These are phyloP conservation scores for Colletotrichum ledebouriae DNA, from an alignment of 2,329 filamentous ascomycete species.

Conservation along the genomic window DNA sequence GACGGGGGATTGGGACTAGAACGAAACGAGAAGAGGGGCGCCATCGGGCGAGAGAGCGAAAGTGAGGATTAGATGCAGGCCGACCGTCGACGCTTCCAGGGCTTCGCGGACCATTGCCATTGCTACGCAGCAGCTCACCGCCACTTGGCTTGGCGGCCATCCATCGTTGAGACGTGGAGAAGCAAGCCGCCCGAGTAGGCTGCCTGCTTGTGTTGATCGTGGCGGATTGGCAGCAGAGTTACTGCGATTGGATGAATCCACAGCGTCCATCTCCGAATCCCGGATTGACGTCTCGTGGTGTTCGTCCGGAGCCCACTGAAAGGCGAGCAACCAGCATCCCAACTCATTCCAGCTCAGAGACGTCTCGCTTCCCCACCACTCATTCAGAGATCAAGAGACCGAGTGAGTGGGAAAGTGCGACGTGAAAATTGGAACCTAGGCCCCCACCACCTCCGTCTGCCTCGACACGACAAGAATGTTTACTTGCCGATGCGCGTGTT, in stretches of 20 bases:
- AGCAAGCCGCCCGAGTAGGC: neutral
- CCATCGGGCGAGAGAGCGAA: neutral
- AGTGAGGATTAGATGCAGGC: slow-evolving; percentile 10
- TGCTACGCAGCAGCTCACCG: slow-evolving; percentile 36
- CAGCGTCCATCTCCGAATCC: slow-evolving; percentile 1
- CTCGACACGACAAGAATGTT: too few species aligned
- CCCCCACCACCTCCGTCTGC: neutral
- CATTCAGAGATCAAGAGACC: slow-evolving; percentile 1
- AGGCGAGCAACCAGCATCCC: slow-evolving; percentile 1
- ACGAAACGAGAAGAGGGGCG: slow-evolving; percentile 14
- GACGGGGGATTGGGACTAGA: slow-evolving; percentile 22
- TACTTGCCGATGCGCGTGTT: neutral
- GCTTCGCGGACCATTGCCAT: slow-evolving; percentile 16
- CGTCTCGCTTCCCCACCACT: neutral
- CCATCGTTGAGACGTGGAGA: slow-evolving; percentile 14
- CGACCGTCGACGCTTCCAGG: slow-evolving; percentile 22
- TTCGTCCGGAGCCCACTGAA: neutral
- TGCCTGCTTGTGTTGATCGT: too few species aligned
- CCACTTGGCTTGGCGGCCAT: slow-evolving; percentile 39
- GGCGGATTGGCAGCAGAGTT: too few species aligned
- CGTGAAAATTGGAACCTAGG: slow-evolving; percentile 1
- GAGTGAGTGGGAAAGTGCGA: neutral
- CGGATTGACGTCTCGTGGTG: neutral
- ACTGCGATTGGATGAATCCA: slow-evolving; percentile 2
- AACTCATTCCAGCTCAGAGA: slow-evolving; percentile 14